Evolutionary conservation across 2,329 filamentous ascomycete species (phyloP), one percentile per base, ranked within the genome.

Genomic region (Cordyceps tenuipes): DNA sequence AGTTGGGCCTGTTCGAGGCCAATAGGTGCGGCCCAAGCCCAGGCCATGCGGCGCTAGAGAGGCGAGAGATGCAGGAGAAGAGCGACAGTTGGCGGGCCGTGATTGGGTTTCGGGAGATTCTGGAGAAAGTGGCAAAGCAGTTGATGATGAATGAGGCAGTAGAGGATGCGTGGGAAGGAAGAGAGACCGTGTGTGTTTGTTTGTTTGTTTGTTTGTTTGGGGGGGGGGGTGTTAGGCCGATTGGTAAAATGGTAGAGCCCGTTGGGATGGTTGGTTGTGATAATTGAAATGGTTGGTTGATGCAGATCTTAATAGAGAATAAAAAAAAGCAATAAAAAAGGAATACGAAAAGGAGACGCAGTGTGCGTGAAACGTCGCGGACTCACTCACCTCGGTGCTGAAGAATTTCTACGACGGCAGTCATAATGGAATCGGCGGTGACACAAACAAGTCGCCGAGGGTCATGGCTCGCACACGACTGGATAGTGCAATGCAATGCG

Each of bases 51-150:
- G 58, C 58, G 58, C 58, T 60, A 55, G 51, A 60, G 57, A 55
- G 51, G 50, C 44, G 39, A 54, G 58, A 17, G 58, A 60, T 56
- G 58, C 52, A 60, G 58, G 46, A 56, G 46, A 56, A n/a, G 39
- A 66, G 64, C 64, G 70, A 71, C 70, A 72, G 71, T 64, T 72
- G 70, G 71, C 71, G 66, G 59, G 65, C 65, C 66, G 63, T 72
- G 71, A 72, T 72, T 72, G 71, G 70, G 63, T 49, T 36, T 36
- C 5, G 29, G 29, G 34, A 36, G 34, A 36, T 36, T 36, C 34
- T 36, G 34, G 21, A 15, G 23, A 41, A 34, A n/a, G 48, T 29
- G 23, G 41, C 51, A 34, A 49, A 19, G 53, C 47, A 17, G 44
- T 49, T 36, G 36, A 36, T 26, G 49, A 43, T 21, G 34, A 43